Percentiles rank a stretch among this genome's conserved stretches.
phyloP scores from a whole-genome alignment of 2,329 filamentous ascomycete genomes.

The Xylaria digitata region DNA sequence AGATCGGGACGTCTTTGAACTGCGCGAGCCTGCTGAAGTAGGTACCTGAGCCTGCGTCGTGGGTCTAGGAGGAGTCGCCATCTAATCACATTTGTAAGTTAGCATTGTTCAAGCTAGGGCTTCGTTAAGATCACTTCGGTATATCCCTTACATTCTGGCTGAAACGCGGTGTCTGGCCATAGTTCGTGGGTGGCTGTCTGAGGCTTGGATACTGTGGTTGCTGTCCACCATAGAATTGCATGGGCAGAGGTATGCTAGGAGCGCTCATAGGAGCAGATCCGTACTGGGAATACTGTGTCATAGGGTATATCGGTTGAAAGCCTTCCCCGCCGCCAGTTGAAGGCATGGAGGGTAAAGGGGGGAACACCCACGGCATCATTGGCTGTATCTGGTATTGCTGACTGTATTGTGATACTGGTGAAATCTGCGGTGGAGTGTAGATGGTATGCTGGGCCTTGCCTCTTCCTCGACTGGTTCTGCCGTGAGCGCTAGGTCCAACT shows the following conservation, averaged over 20 bases:
- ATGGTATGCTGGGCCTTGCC: neutral
- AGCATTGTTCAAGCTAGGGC: neutral
- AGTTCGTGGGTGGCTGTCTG: neutral
- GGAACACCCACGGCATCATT: neutral
- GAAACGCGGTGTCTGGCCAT: neutral
- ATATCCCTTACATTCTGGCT: neutral
- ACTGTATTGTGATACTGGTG: neutral
- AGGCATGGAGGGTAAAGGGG: neutral
- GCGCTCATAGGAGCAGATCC: neutral
- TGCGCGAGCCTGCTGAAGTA: neutral
- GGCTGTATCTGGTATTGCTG: neutral
- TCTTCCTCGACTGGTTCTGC: neutral
- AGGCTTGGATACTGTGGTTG: neutral
- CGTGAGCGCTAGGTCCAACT: neutral
- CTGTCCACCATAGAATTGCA: neutral
- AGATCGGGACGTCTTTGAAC: neutral
- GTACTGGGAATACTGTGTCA: neutral
- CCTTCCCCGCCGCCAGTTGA: neutral
- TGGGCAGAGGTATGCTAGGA: neutral
- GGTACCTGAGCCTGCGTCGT: neutral
- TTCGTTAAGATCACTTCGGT: neutral
- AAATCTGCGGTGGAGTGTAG: neutral
- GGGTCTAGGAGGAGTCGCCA: neutral
- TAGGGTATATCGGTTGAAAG: neutral
- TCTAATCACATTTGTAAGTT: neutral